Evolutionary conservation across 176 grass and related monocot species (phyloP).

Genomic region (Bromus sterilis): DNA sequence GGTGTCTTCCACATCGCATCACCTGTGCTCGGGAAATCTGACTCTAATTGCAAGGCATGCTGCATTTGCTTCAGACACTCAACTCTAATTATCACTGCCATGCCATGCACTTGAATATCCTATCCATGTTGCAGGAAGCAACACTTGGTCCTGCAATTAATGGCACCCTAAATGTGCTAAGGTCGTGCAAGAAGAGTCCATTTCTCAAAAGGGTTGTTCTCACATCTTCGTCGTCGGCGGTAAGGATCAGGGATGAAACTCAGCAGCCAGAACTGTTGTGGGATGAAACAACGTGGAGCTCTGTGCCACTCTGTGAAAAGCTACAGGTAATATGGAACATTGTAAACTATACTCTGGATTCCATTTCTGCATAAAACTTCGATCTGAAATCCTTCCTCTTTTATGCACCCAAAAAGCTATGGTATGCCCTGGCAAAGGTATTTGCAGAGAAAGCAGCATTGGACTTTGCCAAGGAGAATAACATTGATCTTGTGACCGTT

Average conservation of each 20-base stretch:
- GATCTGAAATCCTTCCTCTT: background rate
- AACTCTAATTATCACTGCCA: background rate
- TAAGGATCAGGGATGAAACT: slow-evolving; percentile 61
- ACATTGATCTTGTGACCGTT: slow-evolving; percentile 77
- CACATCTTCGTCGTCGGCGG: slow-evolving; percentile 77
- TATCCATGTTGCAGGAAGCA: slow-evolving; percentile 44
- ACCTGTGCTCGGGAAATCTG: slow-evolving; percentile 52
- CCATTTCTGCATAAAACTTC: background rate
- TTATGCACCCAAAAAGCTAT: slow-evolving; percentile 37
- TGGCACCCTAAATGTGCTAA: slow-evolving; percentile 78
- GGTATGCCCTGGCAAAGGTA: slow-evolving; percentile 88
- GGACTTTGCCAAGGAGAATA: slow-evolving; percentile 80
- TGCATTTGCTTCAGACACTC: background rate
- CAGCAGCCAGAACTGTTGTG: slow-evolving; percentile 39
- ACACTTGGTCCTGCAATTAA: slow-evolving; percentile 67
- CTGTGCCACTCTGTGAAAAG: slow-evolving; percentile 65
- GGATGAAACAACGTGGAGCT: slow-evolving; percentile 81
- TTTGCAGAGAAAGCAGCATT: slow-evolving; percentile 85
- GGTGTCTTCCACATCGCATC: slow-evolving; percentile 86
- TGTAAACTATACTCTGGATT: background rate
- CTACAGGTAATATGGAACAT: slow-evolving; percentile 44
- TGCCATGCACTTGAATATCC: background rate
- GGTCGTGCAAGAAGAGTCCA: slow-evolving; percentile 82
- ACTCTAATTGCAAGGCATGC: slow-evolving; percentile 73
- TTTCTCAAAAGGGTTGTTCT: slow-evolving; percentile 75